A percentile compares a stretch with the other conserved stretches of the same genome.
These are phyloP conservation scores for Aspergillus pseudoglaucus DNA, from an alignment of 2,329 filamentous ascomycete genomes.

Conservation along the genomic window DNA sequence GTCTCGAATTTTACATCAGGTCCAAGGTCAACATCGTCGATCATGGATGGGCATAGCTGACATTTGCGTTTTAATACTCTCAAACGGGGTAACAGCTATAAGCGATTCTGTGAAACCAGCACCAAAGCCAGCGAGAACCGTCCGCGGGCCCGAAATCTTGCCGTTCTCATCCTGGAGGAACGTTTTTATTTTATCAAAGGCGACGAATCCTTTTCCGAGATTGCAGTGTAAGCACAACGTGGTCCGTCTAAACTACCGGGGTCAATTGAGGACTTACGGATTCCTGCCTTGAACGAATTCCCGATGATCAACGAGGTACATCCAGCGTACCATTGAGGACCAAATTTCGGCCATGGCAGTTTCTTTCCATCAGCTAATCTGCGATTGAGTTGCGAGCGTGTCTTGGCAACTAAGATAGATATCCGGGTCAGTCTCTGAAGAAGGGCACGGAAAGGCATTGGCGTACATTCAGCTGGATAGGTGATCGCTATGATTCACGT, in stretches of 20 bases:
- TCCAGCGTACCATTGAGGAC: slow-evolving; percentile 91
- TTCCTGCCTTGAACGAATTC: slow-evolving; percentile 92
- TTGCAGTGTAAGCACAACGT: neutral
- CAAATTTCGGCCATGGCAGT: slow-evolving; percentile 91
- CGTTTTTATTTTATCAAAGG: slow-evolving; percentile 89
- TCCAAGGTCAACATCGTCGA: neutral
- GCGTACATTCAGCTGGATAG: slow-evolving; percentile 84
- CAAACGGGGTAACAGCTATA: slow-evolving; percentile 89
- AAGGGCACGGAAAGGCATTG: neutral
- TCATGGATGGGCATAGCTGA: slow-evolving; percentile 31
- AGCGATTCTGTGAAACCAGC: slow-evolving; percentile 91
- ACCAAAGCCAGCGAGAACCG: slow-evolving; percentile 88
- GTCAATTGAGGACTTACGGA: slow-evolving; percentile 54
- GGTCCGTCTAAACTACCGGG: neutral
- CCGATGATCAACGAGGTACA: slow-evolving; percentile 96
- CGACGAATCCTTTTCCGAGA: slow-evolving; percentile 64
- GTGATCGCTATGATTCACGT: slow-evolving; percentile 63
- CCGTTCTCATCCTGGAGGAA: slow-evolving; percentile 76
- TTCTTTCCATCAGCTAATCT: slow-evolving; percentile 74
- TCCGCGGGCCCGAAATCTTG: slow-evolving; percentile 81
- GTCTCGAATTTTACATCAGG: neutral
- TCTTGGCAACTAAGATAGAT: slow-evolving; percentile 69
- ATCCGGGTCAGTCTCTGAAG: slow-evolving; percentile 6
- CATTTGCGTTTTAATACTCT: slow-evolving; percentile 97
- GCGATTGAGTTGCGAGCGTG: slow-evolving; percentile 85